Base-by-base conservation (phyloP, 1,139 yeast genomes). In the Candida sp. region DNA sequence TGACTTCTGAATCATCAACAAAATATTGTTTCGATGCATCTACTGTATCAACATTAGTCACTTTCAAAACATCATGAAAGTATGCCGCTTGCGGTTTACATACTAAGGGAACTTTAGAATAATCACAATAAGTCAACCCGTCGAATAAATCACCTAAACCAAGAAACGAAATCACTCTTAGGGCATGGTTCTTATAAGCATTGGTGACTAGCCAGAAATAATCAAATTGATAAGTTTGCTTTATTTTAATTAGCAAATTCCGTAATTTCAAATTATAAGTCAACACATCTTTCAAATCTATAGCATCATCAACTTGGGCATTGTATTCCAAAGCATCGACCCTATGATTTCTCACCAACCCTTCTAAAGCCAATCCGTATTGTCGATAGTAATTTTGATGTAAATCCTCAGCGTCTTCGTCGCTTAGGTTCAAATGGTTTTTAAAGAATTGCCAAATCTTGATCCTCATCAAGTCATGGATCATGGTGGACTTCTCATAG, bases 341-440 rank as follows among this genome's bases (percentile, higher is more conserved):
- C 48, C 81, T 80, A 58, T 90, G 91, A 60, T 82, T 78, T 59
- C 89, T 74, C 4, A 89, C 96, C 21, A 60, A 47, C 11, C 99
- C 99, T 61, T 93, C 96, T 41, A 93, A 78, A 0, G 98, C 98
- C 48, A 93, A 74, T 0, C 99, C 99, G 56, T 90, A 93, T 38
- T 87, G 84, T 51, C 78, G 80, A 63, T 91, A 93, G 66, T 93
- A 93, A 50, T 77, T 75, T 58, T 73, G 70, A 56, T 89, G 96
- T 46, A 91, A 72, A 33, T 70, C 59, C 42, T 75, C 78, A 1
- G 99, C 98, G n/a, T 84, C 89, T 44, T 83, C 84, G 51, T 84
- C 90, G 45, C 71, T 69, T 36, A 93, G 66, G 15, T 73, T 60
- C 42, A 93, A 72, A 42, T 76, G 74, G 43, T 74, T 73, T 52